These are phyloP conservation scores for Agastache rugosa DNA, from an alignment of 257 asterid species.

Conservation along the genomic window DNA sequence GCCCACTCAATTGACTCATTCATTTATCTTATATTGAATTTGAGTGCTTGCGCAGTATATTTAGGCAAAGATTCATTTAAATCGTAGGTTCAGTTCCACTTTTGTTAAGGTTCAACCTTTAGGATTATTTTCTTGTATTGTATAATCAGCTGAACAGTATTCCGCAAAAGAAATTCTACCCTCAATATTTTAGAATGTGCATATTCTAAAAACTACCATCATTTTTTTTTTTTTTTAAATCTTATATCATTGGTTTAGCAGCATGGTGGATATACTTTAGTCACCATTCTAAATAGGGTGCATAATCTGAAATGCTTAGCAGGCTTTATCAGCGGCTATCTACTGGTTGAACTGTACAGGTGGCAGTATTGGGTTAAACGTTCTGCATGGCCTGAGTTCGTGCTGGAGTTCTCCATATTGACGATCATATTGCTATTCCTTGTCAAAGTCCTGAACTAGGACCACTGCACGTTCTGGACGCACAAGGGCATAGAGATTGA, in stretches of 20 bases:
- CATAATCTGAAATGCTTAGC: slow-evolving; percentile 69
- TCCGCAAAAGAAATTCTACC: background rate
- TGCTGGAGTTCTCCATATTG: slow-evolving; percentile 63
- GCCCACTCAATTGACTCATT: background rate
- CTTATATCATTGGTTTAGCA: slow-evolving; percentile 14
- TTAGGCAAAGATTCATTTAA: background rate
- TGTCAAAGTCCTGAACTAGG: slow-evolving; percentile 50
- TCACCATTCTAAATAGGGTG: slow-evolving; percentile 77
- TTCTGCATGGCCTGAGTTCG: slow-evolving; percentile 45
- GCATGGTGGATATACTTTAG: slow-evolving; percentile 26
- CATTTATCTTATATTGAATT: background rate
- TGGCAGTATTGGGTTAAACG: slow-evolving; percentile 64
- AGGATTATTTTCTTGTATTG: background rate
- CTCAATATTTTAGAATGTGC: background rate
- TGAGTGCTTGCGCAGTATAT: background rate
- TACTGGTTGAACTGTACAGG: slow-evolving; percentile 99
- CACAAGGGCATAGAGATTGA: slow-evolving; percentile 12
- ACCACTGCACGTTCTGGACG: background rate
- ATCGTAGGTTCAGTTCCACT: background rate
- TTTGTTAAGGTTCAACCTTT: background rate
- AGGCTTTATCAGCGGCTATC: slow-evolving; percentile 98
- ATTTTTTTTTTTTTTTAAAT: background rate
- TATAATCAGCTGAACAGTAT: background rate
- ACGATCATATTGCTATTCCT: slow-evolving; percentile 59
- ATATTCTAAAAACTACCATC: background rate